Evolutionary conservation across 1,284 basidiomycete genomes (phyloP).

Genomic region (Apiotrichum domesticum): DNA sequence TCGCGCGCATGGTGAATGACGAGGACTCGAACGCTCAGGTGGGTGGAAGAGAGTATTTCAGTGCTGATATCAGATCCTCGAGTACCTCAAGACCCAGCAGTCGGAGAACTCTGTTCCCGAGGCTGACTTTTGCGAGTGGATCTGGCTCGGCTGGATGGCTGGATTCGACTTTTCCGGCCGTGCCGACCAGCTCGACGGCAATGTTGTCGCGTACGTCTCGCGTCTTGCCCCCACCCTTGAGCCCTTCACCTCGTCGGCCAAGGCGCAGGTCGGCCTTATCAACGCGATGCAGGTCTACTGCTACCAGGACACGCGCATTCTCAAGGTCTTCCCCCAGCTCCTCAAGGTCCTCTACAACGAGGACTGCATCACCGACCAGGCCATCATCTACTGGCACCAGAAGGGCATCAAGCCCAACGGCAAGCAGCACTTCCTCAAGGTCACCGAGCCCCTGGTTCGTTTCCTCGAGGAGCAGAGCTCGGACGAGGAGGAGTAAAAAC

Average conservation of each 20-base stretch:
- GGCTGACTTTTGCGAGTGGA: conserved; percentile 73
- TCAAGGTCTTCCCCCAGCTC: conserved; percentile 88
- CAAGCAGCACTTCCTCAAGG: conserved; percentile 88
- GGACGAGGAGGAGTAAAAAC: conserved; percentile 35
- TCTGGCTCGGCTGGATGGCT: conserved; percentile 85
- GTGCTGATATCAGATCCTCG: conserved; percentile 57
- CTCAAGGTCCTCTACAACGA: conserved; percentile 93
- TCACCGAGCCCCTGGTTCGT: conserved; percentile 79
- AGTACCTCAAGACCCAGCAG: conserved; percentile 61
- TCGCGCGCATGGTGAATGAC: conserved; percentile 56
- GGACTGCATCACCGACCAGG: conserved; percentile 89
- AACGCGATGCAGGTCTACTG: conserved; percentile 90
- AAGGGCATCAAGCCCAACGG: conserved; percentile 94
- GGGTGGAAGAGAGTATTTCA: conserved; percentile 23
- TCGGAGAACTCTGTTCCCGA: conserved; percentile 59
- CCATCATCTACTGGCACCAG: conserved; percentile 95
- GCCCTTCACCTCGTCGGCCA: conserved; percentile 76
- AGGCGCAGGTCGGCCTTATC: conserved; percentile 84
- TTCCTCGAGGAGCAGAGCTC: conserved; percentile 45
- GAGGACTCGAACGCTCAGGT: conserved; percentile 61
- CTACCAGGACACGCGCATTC: conserved; percentile 88
- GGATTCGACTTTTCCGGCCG: conserved; percentile 80
- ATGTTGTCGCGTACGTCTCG: conserved; percentile 74
- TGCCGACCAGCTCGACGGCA: conserved; percentile 80
- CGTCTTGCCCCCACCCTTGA: conserved; percentile 77